Evolutionary conservation across 192 early-diverging fungal species (phyloP).

Genomic region (Coemansia asiatica): DNA sequence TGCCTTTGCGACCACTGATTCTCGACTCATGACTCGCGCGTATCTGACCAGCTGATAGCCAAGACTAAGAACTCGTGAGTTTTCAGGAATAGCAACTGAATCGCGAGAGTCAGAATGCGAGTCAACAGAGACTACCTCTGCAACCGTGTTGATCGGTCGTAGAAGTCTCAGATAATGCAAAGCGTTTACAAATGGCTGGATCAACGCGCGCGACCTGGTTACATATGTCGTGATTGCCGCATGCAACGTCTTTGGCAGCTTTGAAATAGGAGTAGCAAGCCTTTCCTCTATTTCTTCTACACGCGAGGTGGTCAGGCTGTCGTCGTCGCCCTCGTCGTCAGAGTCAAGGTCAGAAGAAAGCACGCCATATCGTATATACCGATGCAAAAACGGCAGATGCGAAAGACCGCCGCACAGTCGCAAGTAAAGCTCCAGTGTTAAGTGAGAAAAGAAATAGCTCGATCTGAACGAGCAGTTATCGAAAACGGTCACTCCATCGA

Average conservation of each 20-base stretch:
- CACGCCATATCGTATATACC: slow-evolving; percentile 32
- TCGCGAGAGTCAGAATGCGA: slow-evolving; percentile 25
- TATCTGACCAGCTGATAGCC: slow-evolving; percentile 40
- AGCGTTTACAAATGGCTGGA: slow-evolving; percentile 17
- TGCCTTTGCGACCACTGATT: background rate
- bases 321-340: background rate
- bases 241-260: slow-evolving; percentile 20
- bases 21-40: slow-evolving; percentile 23
- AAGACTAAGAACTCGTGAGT: slow-evolving; percentile 7
- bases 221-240: background rate
- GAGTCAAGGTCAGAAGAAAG: background rate
- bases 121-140: slow-evolving; percentile 16
- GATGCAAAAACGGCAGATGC: slow-evolving; percentile 9
- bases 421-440: slow-evolving; percentile 33
- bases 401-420: slow-evolving; percentile 19
- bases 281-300: slow-evolving; percentile 26
- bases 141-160: slow-evolving; percentile 17
- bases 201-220: slow-evolving; percentile 7
- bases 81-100: background rate
- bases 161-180: slow-evolving; percentile 37
- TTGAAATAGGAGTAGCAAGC: slow-evolving; percentile 24
- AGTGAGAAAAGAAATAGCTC: slow-evolving; percentile 13
- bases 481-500: slow-evolving; percentile 23
- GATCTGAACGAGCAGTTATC: slow-evolving; percentile 26
- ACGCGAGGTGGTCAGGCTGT: background rate